Base-by-base conservation (phyloP, 306 rosid species). In the Castanea crenata region DNA sequence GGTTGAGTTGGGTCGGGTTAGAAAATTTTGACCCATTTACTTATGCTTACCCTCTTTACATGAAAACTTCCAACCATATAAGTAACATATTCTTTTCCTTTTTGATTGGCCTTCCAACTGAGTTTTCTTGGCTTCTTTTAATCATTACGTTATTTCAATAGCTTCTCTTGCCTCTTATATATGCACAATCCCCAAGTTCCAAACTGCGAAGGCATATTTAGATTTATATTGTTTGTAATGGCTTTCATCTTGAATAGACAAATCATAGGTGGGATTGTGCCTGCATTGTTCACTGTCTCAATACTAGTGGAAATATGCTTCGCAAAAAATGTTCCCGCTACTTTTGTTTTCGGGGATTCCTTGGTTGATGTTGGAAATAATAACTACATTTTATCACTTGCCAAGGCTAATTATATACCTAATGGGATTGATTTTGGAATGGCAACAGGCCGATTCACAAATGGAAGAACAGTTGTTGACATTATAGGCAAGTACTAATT, bases 311-410 rank as follows among this genome's bases (percentile, higher is more conserved):
- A 79, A 25, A 76, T 55, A 51, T 85, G 88, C 74, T 81, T 71
- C 32, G 87, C 90, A 34, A 44, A 74, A 6, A 63, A 73, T 61
- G 38, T 73, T 67, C 87, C 93, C 5, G 89, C 94, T 74, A 84
- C n/a, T 82, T 91, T 93, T 82, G 92, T 91, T 57, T 93, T 91
- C 34, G 93, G 97, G 21, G 97, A 93, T 78, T 90, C 92, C 34
- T 85, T 93, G 76, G 88, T 91, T 69, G 97, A 91, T 65, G 91
- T 15, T 0, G 97, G 98, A 58, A 91, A 91, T 85, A 90, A 91
- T 73, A 91, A 93, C 64, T 85, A 87, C 83, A 76, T 91, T 27
- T 19, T 73, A 44, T 64, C 97, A 5, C 81, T 91, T 54, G 81
- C 92, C 46, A 89, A 80, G 84, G 94, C 93, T 25, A 79, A 90